These are phyloP conservation scores for Yamadazyma olivae DNA, from an alignment of 805 yeast genomes.

Conservation along the genomic window DNA sequence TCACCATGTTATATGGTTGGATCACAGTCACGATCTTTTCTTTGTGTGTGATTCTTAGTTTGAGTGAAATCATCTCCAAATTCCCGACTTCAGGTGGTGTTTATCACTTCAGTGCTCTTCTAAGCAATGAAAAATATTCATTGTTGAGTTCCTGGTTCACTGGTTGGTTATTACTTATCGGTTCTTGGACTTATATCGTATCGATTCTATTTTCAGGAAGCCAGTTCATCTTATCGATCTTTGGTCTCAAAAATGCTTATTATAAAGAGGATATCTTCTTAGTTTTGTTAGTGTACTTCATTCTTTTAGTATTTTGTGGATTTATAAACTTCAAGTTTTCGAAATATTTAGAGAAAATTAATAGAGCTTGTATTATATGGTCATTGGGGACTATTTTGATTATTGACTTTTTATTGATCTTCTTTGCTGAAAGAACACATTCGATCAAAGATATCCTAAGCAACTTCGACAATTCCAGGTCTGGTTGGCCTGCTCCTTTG, in stretches of 20 bases:
- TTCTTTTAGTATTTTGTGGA: constrained; percentile 57
- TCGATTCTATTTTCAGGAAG: constrained; percentile 75
- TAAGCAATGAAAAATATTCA: constrained; percentile 59
- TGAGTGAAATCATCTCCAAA: constrained; percentile 75
- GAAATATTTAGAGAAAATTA: constrained; percentile 58
- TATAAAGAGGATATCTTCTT: constrained; percentile 55
- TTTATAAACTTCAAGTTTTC: constrained; percentile 62
- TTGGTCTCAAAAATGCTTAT: constrained; percentile 58
- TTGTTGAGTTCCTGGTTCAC: constrained; percentile 68
- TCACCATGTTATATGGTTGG: constrained; percentile 76
- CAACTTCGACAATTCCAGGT: constrained; percentile 64
- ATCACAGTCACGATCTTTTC: constrained; percentile 61
- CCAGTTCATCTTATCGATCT: constrained; percentile 64
- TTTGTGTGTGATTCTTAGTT: constrained; percentile 61
- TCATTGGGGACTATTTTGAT: constrained; percentile 66
- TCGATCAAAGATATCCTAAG: constrained; percentile 59
- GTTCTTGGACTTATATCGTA: constrained; percentile 76
- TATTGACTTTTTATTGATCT: constrained; percentile 59
- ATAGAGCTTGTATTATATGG: constrained; percentile 71
- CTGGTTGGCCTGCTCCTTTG: constrained; percentile 71
- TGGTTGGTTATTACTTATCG: constrained; percentile 72
- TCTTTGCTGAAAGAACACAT: constrained; percentile 58
- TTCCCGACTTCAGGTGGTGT: constrained; percentile 76
- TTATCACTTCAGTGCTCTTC: constrained; percentile 72
- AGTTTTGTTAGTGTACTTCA: constrained; percentile 55